phyloP scores from a whole-genome alignment of 495 filamentous ascomycete genomes.

The Antarctomyces pellizariae region DNA sequence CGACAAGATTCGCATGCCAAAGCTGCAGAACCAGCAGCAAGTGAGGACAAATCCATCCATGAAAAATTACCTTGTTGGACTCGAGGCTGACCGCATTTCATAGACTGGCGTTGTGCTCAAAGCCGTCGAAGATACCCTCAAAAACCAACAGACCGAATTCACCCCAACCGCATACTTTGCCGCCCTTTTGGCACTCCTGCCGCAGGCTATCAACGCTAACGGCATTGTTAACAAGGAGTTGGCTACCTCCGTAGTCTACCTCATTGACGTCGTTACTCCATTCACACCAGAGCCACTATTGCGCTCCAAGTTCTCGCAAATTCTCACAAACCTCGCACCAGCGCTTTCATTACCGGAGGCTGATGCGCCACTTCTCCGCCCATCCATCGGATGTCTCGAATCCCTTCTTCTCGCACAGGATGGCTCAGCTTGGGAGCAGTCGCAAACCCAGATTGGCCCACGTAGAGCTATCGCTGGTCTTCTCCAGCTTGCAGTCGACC shows the following conservation, averaged over 20 bases:
- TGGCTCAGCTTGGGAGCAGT: conserved; percentile 62
- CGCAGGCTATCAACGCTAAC: conserved; percentile 39
- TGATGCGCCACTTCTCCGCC: conserved; percentile 64
- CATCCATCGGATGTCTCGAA: conserved; percentile 86
- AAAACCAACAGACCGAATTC: conserved; percentile 57
- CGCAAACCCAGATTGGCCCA: conserved; percentile 65
- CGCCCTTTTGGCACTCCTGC: conserved; percentile 76
- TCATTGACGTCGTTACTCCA: conserved; percentile 74
- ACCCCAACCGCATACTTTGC: conserved; percentile 85
- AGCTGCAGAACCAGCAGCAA: conserved; percentile 86
- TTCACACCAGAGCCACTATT: conserved; percentile 67
- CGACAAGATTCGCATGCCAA: conserved; percentile 87
- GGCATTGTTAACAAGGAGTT: conserved; percentile 61
- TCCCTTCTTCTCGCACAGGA: conserved; percentile 75
- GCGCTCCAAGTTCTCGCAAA: conserved; percentile 79
- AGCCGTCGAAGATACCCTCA: conserved; percentile 79
- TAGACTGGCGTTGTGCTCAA: conserved; percentile 74
- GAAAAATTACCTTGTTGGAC: conserved; percentile 1
- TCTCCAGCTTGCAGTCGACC: conserved; percentile 60
- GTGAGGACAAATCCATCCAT: conserved; percentile 21
- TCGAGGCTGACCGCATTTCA: conserved; percentile 4
- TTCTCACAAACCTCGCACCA: conserved; percentile 66
- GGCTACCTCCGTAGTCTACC: conserved; percentile 74
- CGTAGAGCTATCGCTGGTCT: conserved; percentile 73
- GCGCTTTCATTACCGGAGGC: conserved; percentile 56